Conservation (phyloP, 2,329 filamentous ascomycete species). For the Rutstroemia sp. region DNA sequence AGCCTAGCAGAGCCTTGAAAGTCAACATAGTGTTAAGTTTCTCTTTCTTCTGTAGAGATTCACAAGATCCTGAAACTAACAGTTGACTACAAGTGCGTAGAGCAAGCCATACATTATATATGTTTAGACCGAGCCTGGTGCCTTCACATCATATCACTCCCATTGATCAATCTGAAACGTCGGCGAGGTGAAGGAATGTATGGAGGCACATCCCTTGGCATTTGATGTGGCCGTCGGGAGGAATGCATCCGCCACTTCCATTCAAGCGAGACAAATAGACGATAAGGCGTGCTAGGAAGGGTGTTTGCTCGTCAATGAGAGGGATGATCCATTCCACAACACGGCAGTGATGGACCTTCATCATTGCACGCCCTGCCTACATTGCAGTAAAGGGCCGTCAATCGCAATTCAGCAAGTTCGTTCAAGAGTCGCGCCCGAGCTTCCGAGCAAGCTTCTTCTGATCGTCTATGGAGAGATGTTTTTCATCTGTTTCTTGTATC, state of each 20-base stretch:
- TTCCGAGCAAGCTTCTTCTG: constrained; percentile 66
- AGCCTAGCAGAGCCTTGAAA: neutral
- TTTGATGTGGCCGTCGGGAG: neutral
- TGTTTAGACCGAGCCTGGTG: neutral
- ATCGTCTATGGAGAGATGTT: constrained; percentile 51
- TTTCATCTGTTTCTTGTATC: constrained; percentile 69
- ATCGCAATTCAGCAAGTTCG: neutral
- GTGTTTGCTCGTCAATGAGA: too few relatives aligned
- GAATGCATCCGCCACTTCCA: neutral
- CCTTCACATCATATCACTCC: neutral
- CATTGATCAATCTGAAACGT: neutral
- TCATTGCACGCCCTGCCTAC: too few relatives aligned
- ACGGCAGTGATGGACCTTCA: too few relatives aligned
- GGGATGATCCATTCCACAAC: too few relatives aligned
- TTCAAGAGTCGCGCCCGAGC: constrained; percentile 33
- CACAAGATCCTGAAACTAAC: neutral
- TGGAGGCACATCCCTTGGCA: neutral
- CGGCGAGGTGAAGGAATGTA: neutral
- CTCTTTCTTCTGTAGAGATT: neutral
- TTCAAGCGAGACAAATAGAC: too few relatives aligned
- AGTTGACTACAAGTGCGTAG: too few relatives aligned
- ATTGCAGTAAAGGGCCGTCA: neutral
- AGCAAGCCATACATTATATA: neutral
- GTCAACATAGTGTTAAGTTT: neutral
- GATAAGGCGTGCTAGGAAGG: too few relatives aligned